These are phyloP conservation scores for Magnusiomyces suaveolens DNA, from an alignment of 1,139 yeast species.

Conservation along the genomic window DNA sequence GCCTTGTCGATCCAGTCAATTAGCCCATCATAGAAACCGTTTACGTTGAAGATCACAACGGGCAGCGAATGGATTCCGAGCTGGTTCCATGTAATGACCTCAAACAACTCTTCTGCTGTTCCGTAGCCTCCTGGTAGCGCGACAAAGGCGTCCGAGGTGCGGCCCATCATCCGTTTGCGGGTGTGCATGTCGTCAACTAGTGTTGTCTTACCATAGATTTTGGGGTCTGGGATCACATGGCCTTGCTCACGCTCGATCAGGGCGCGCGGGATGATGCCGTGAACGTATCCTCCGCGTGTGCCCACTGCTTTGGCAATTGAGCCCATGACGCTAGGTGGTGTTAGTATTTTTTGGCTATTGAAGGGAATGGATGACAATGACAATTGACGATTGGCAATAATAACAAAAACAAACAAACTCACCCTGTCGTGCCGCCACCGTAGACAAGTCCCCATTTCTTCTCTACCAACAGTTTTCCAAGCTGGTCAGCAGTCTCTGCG, in stretches of 20 bases:
- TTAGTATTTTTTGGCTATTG: too few species aligned
- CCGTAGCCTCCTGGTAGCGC: constrained; percentile 94
- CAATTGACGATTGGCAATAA: too few species aligned
- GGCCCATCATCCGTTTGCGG: constrained; percentile 77
- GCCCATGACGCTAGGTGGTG: constrained; percentile 90
- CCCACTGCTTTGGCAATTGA: constrained; percentile 67
- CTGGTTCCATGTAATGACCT: constrained; percentile 85
- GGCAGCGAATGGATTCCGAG: constrained; percentile 79
- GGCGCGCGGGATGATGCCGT: constrained; percentile 81
- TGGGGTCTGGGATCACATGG: constrained; percentile 47
- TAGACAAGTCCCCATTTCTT: constrained; percentile 70
- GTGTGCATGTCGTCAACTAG: constrained; percentile 87
- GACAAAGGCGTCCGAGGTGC: constrained; percentile 75
- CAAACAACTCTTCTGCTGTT: constrained; percentile 82
- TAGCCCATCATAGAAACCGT: constrained; percentile 72
- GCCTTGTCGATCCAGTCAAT: constrained; percentile 37
- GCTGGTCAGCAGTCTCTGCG: constrained; percentile 44
- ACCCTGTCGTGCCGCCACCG: constrained; percentile 75
- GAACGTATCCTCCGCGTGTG: constrained; percentile 60
- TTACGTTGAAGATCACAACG: constrained; percentile 62
- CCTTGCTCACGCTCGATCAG: constrained; percentile 64
- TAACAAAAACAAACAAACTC: constrained; percentile 3
- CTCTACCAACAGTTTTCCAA: constrained; percentile 52
- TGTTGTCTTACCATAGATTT: constrained; percentile 68
- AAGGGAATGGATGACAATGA: too few species aligned